A percentile compares a stretch with the other conserved stretches of the same genome.
These are phyloP conservation scores for Thinopyrum elongatum DNA, from an alignment of 176 grass and related monocot species.

Conservation along the genomic window DNA sequence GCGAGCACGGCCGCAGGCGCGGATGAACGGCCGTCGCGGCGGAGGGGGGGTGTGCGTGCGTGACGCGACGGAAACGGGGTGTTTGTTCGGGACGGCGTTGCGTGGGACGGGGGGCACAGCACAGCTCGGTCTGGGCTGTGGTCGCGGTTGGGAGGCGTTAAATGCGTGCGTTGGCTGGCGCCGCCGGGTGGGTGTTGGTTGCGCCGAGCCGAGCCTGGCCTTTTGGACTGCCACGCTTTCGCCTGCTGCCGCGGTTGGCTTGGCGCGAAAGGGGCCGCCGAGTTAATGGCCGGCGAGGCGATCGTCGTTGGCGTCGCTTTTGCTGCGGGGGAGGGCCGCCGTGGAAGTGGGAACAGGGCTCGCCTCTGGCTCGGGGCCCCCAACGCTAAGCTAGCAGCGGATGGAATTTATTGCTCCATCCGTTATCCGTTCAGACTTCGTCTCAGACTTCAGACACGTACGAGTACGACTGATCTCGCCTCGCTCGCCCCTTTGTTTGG, in stretches of 20 bases:
- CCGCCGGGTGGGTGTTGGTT: constrained; percentile 23
- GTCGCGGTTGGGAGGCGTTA: constrained; percentile 51
- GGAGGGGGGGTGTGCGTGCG: too few species aligned
- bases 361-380: too few species aligned
- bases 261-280: constrained; percentile 34
- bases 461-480: background rate
- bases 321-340: background rate
- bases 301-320: background rate
- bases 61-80: background rate
- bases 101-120: background rate
- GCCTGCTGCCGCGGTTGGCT: constrained; percentile 18
- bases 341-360: background rate
- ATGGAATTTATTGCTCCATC: background rate
- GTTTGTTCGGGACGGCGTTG: background rate
- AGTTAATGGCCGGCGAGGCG: background rate
- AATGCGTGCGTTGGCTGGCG: constrained; percentile 44
- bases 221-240: background rate
- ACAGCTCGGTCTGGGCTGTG: background rate
- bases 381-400: background rate
- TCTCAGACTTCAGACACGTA: background rate
- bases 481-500: background rate
- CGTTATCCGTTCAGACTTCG: background rate
- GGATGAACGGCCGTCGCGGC: too few species aligned
- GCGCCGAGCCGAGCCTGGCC: background rate
- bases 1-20: background rate